Evolutionary conservation across 1,139 yeast species (phyloP), one percentile per base, ranked within the genome.

Genomic region (Saccharomyces hybrid): DNA sequence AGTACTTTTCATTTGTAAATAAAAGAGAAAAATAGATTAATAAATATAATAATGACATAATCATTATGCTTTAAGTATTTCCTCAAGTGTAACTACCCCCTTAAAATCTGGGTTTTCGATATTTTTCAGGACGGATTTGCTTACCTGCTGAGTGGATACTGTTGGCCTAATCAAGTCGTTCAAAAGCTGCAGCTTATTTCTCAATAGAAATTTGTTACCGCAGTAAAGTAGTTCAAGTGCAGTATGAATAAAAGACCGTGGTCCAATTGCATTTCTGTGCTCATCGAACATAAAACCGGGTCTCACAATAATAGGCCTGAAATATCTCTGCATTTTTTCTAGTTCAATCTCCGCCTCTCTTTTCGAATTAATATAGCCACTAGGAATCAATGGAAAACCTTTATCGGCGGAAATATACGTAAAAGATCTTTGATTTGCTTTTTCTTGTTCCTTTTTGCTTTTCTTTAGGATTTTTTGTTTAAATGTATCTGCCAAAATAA

Each of bases 221-320:
- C 72, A 70, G 54, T 77, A 75, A 28, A 80, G 72, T 5, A 75
- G 50, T 52, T 75, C 71, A 30, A 76, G 63, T 2, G 68, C 63
- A 25, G 61, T 59, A 49, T 71, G 73, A 30, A 78, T 52, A 7
- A 61, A 59, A 0, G 70, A 57, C 57, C 82, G 69, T 14, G 74
- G 54, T 50, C 66, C 69, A 27, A 71, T 63, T 51, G 70, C 56
- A 9, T 58, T 57, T 7, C 71, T 73, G 11, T 71, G 61, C 49
- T 74, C 80, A 64, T 88, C 95, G 64, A 74, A 86, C 93, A 90
- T 85, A 59, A 88, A 81, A 0, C 95, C 95, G 0, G 97, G 97
- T 58, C 97, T 76, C 68, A 87, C 62, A 23, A 85, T 68, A 2
- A 89, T 81, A 0, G 85, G 73, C 56, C 95, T 76, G 16, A 88